Conservation (phyloP, 768 basidiomycete species). For the Sarcodon sp. region DNA sequence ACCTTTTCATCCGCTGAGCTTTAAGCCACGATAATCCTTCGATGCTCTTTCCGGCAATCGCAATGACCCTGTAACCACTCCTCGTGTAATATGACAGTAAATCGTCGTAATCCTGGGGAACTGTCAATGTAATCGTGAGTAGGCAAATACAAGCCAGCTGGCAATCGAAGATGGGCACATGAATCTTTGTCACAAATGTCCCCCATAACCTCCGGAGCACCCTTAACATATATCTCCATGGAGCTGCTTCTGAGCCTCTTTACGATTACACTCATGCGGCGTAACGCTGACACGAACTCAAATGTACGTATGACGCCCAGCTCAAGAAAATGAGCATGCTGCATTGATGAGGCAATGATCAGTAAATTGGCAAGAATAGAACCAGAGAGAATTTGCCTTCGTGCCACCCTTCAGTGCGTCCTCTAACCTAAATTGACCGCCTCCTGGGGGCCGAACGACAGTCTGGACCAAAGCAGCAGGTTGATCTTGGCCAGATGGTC, state of each 20-base stretch:
- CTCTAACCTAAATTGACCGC: constrained; percentile 78
- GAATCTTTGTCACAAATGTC: constrained; percentile 90
- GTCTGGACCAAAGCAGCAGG: constrained; percentile 91
- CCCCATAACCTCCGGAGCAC: constrained; percentile 96
- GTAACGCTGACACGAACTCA: constrained; percentile 87
- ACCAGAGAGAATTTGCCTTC: constrained; percentile 36
- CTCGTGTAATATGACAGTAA: constrained; percentile 93
- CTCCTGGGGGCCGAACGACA: constrained; percentile 93
- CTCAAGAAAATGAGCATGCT: constrained; percentile 97
- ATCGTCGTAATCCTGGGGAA: constrained; percentile 94
- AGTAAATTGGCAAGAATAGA: constrained; percentile 3
- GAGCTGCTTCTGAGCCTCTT: constrained; percentile 86
- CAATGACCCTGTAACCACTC: constrained; percentile 95
- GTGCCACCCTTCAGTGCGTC: constrained; percentile 81
- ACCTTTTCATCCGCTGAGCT: constrained; percentile 95
- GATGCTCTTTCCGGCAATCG: constrained; percentile 92
- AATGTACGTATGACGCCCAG: constrained; percentile 93
- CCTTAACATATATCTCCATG: constrained; percentile 98
- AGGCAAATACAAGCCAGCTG: constrained; percentile 3
- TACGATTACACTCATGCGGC: constrained; percentile 96
- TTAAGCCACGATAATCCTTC: constrained; percentile 93
- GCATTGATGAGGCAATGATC: not conserved
- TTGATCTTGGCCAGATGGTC: constrained; percentile 41
- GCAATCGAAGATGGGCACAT: constrained; percentile 31
- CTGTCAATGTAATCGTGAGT: constrained; percentile 25